Evolutionary conservation across 2,329 filamentous ascomycete species (phyloP).

Genomic region (Fusarium nodosum): DNA sequence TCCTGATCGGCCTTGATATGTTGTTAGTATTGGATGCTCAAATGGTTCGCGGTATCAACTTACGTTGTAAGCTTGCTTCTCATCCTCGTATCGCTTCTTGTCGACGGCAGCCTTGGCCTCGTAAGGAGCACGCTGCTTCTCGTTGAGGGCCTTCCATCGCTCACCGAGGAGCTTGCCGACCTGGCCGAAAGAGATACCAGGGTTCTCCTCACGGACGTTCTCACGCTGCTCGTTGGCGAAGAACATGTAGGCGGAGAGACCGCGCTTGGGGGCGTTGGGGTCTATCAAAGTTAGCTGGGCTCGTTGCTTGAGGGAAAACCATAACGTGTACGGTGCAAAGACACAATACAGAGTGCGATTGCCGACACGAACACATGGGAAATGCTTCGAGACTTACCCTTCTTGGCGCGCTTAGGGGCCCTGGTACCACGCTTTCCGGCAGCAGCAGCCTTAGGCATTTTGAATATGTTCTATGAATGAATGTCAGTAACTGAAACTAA

Average conservation of each 20-base stretch:
- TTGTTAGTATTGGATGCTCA: constrained; percentile 47
- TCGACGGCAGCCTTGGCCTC: constrained; percentile 96
- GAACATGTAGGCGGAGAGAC: constrained; percentile 99
- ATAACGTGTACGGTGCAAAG: background rate
- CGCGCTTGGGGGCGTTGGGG: constrained; percentile 98
- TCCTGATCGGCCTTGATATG: constrained; percentile 67
- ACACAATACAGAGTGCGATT: background rate
- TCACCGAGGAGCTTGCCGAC: constrained; percentile 98
- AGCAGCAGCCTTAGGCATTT: constrained; percentile 70
- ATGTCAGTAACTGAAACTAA: constrained; percentile 42
- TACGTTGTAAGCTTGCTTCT: constrained; percentile 95
- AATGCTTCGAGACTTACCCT: constrained; percentile 63
- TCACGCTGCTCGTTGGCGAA: constrained; percentile 99
- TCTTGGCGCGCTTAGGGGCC: constrained; percentile 68
- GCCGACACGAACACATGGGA: background rate
- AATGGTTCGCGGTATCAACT: constrained; percentile 53
- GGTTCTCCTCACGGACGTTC: constrained; percentile 98
- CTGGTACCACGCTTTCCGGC: constrained; percentile 65
- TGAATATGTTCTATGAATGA: constrained; percentile 54
- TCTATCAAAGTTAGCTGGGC: constrained; percentile 65
- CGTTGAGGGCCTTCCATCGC: constrained; percentile 96
- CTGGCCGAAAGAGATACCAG: constrained; percentile 97
- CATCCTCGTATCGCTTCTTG: constrained; percentile 99
- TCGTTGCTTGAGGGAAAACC: background rate
- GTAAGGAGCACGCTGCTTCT: constrained; percentile 93